Evolutionary conservation across 371 early-diverging fungal genomes (phyloP), one percentile per base, ranked within the genome.

Genomic region (Entomophthora muscae): DNA sequence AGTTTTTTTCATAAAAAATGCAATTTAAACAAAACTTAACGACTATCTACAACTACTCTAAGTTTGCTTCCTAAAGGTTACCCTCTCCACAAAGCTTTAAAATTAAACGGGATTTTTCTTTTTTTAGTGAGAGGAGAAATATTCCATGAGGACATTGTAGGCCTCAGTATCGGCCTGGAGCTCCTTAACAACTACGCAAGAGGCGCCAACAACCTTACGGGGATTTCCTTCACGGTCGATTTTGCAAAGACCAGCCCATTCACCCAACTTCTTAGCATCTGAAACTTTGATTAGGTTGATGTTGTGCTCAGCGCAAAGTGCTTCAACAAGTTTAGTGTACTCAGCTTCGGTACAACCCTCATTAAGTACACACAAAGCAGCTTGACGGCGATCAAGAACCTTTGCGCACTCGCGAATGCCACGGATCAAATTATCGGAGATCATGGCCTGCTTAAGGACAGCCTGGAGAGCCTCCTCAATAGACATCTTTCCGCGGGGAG

Each of bases 201-300:
- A 91, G 80, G 91, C 90, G 65, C 88, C 92, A 68, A 95, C 95
- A 66, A 95, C 88, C 90, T 96, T 96, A 75, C 95, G 92, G 75
- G 98, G 86, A 79, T 90, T 92, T 73, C 98, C 98, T 74, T 93
- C 93, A 74, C 92, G 88, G 77, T 98, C 98, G 73, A 95, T 90
- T 90, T 98, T 96, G 90, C 96, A 98, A 69, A 95, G 91, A 81
- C 96, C 96, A 70, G 88, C 91, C 98, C 95, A 95, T 83, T 96
- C 94, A 76, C 98, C 98, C 69, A 98, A 86, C 89, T 95, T 92
- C 91, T 95, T 95, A 79, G 90, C 84, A 76, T 95, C 95, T 61
- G 86, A 78, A 67, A 95, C 90, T 87, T 94, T 93, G 88, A 98
- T 92, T 72, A 98, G 80, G 83, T 88, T 88, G 84, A 95, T 95